phyloP scores from a whole-genome alignment of 2,329 filamentous ascomycete genomes.

The Immersiporthe knoxdaviesiana region DNA sequence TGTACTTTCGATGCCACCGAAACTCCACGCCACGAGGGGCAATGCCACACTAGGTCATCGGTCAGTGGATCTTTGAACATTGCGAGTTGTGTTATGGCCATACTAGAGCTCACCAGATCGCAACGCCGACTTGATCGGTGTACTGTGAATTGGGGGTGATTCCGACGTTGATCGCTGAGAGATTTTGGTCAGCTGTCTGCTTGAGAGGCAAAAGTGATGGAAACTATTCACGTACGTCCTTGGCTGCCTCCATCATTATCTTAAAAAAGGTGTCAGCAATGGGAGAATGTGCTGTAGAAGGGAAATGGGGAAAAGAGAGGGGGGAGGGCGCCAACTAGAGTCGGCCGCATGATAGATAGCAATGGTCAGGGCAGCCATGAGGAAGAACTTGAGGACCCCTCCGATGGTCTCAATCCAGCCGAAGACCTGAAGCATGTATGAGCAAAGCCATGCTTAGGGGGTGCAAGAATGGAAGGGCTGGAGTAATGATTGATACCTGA shows the following conservation, averaged over 20 bases:
- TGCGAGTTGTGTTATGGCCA: too few species aligned
- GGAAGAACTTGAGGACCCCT: constrained; percentile 31
- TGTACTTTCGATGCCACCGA: constrained; percentile 30
- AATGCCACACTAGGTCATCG: constrained; percentile 24
- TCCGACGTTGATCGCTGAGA: constrained; percentile 13
- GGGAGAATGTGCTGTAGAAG: too few species aligned
- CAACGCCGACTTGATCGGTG: constrained; percentile 10
- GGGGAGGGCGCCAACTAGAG: constrained; percentile 13
- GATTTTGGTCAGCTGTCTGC: neutral
- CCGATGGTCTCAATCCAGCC: constrained; percentile 34
- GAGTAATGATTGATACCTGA: neutral
- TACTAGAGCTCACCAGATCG: constrained; percentile 20
- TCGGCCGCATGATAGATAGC: constrained; percentile 30
- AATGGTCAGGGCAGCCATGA: constrained; percentile 28
- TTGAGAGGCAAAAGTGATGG: neutral
- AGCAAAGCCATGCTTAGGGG: neutral
- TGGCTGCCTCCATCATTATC: neutral
- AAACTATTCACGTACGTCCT: constrained; percentile 3
- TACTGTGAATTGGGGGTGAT: constrained; percentile 12
- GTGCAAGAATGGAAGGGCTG: too few species aligned
- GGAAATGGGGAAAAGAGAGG: neutral
- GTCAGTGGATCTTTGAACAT: neutral
- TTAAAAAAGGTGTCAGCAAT: neutral
- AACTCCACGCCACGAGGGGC: constrained; percentile 29
- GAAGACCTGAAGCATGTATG: constrained; percentile 30